Percentiles rank a stretch among this genome's conserved stretches.
Evolutionary conservation across 2,329 filamentous ascomycete species (phyloP).

Genomic region (Eutypa lata): DNA sequence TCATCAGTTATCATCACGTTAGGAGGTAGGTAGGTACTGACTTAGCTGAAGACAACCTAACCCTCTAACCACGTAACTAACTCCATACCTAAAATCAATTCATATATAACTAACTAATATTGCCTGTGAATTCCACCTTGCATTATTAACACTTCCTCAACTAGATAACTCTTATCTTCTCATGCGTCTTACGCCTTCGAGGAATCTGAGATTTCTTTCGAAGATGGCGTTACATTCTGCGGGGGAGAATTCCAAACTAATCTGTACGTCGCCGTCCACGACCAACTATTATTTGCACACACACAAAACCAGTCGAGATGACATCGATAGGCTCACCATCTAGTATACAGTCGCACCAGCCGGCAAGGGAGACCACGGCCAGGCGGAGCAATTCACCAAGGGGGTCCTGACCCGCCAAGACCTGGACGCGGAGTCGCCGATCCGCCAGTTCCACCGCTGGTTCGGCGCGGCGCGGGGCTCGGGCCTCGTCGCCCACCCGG

Average conservation of each 20-base stretch:
- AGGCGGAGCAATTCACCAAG: conserved; percentile 72
- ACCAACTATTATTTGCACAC: no score
- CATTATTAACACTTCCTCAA: no score
- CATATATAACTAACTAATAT: no score
- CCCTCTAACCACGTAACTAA: background rate
- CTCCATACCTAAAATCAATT: no score
- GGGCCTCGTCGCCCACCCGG: conserved; percentile 65
- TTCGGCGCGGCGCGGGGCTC: conserved; percentile 67
- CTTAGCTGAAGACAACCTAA: background rate
- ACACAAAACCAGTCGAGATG: background rate
- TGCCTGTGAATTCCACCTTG: no score
- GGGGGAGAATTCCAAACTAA: conserved; percentile 18
- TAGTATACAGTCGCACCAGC: conserved; percentile 61
- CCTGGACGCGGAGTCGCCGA: conserved; percentile 61
- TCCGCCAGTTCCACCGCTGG: conserved; percentile 86
- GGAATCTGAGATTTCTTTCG: background rate
- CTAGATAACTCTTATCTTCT: no score
- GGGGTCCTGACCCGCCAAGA: conserved; percentile 59
- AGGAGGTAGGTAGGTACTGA: background rate
- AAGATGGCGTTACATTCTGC: conserved; percentile 28
- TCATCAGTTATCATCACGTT: background rate
- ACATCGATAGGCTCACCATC: conserved; percentile 1
- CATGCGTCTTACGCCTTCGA: background rate
- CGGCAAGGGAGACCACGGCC: conserved; percentile 52
- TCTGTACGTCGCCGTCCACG: conserved; percentile 18